Evolutionary conservation across 768 basidiomycete species (phyloP).

Genomic region (Holtermanniella nyarrowii): DNA sequence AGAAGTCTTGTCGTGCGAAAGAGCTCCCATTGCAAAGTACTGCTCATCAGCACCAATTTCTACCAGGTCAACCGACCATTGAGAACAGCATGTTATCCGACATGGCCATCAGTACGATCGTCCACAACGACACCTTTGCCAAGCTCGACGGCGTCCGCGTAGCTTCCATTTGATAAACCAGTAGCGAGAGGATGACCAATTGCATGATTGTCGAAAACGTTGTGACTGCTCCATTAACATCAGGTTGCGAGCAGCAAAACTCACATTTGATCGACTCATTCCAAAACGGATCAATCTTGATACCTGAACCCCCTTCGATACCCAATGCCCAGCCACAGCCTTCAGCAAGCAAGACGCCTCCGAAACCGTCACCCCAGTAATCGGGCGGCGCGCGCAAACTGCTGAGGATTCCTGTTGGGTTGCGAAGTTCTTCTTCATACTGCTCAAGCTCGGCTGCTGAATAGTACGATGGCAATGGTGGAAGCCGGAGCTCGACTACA

Average conservation of each 20-base stretch:
- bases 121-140: conserved; percentile 69
- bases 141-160: conserved; percentile 71
- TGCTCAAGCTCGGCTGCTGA: conserved; percentile 15
- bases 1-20: conserved; percentile 71
- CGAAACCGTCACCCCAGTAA: conserved; percentile 36
- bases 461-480: conserved; percentile 19
- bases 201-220: conserved; percentile 59
- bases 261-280: conserved; percentile 58
- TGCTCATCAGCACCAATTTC: conserved; percentile 11
- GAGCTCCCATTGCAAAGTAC: conserved; percentile 78
- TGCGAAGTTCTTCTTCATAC: conserved; percentile 27
- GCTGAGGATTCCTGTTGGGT: conserved; percentile 25
- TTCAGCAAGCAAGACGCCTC: conserved; percentile 62
- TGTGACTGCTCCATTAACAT: conserved; percentile 51
- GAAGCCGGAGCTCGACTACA: conserved; percentile 24
- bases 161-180: conserved; percentile 62
- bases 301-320: conserved; percentile 55
- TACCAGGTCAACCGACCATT: conserved; percentile 43
- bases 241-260: conserved; percentile 2
- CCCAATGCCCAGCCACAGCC: conserved; percentile 70
- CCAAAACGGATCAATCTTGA: conserved; percentile 53
- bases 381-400: conserved; percentile 19
- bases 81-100: conserved; percentile 78
- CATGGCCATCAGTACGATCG: conserved; percentile 65
- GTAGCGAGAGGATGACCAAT: conserved; percentile 55